Evolutionary conservation across 495 filamentous ascomycete species (phyloP).

Genomic region (Penicillium crystallinum): DNA sequence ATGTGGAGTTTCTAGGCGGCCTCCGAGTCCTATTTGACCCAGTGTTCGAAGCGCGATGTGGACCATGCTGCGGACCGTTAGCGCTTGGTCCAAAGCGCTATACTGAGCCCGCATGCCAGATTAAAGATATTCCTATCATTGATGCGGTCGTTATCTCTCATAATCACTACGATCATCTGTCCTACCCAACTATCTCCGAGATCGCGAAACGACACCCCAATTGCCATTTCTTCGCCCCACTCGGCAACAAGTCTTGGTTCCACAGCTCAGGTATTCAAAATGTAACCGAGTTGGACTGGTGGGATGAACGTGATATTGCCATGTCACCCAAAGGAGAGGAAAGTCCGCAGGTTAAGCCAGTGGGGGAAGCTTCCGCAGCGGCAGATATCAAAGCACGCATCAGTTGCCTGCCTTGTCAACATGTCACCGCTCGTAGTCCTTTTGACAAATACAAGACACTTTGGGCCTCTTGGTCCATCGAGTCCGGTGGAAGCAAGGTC

Average conservation of each 20-base stretch:
- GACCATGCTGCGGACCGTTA: slow-evolving; percentile 77
- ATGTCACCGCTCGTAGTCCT: slow-evolving; percentile 62
- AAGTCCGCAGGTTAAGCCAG: slow-evolving; percentile 18
- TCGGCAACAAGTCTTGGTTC: slow-evolving; percentile 92
- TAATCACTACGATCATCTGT: slow-evolving; percentile 92
- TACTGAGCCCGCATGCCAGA: slow-evolving; percentile 70
- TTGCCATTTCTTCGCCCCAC: slow-evolving; percentile 81
- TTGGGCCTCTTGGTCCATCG: slow-evolving; percentile 83
- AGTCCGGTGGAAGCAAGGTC: slow-evolving; percentile 54
- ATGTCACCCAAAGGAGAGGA: slow-evolving; percentile 42
- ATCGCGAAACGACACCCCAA: slow-evolving; percentile 68
- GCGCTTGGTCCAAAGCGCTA: slow-evolving; percentile 72
- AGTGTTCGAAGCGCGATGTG: slow-evolving; percentile 85
- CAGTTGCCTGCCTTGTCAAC: slow-evolving; percentile 81
- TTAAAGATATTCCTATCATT: slow-evolving; percentile 74
- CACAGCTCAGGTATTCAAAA: slow-evolving; percentile 56
- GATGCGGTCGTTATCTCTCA: slow-evolving; percentile 91
- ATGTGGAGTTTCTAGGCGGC: slow-evolving; percentile 84
- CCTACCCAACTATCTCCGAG: slow-evolving; percentile 64
- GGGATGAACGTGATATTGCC: slow-evolving; percentile 73
- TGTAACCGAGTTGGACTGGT: slow-evolving; percentile 93
- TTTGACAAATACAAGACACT: slow-evolving; percentile 71
- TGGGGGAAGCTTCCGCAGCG: slow-evolving; percentile 24
- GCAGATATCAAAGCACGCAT: slow-evolving; percentile 66
- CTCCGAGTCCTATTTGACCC: slow-evolving; percentile 92